A percentile compares a stretch with the other conserved stretches of the same genome.
Evolutionary conservation across 108 stramenopile genomes (phyloP).

Genomic region (Nitzschia palea): DNA sequence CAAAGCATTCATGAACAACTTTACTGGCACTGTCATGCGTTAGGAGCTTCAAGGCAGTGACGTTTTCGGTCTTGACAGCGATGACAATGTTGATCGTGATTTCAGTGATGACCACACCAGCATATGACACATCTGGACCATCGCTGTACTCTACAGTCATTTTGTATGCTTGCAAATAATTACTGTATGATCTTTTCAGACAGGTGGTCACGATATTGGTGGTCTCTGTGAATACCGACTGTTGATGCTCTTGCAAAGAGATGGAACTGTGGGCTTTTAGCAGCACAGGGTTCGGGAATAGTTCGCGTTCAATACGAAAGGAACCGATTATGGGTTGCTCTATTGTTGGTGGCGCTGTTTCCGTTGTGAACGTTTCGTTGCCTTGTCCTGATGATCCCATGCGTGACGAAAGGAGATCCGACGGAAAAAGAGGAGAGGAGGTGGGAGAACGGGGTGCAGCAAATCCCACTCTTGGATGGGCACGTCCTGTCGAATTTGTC

Average conservation of each 20-base stretch:
- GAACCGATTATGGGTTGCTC: not conserved
- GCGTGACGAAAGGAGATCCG: too few relatives aligned
- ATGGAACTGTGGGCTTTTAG: conserved; percentile 28
- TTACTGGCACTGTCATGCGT: conserved; percentile 11
- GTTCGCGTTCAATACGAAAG: conserved; percentile 14
- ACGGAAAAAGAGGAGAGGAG: too few relatives aligned
- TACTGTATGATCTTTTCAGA: conserved; percentile 3
- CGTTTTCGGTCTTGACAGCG: conserved; percentile 11
- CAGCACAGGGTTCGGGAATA: conserved; percentile 16
- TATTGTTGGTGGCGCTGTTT: not conserved
- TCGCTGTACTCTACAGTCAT: conserved; percentile 28
- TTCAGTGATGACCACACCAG: conserved; percentile 17
- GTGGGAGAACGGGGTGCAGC: too few relatives aligned
- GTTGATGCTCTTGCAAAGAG: conserved; percentile 10
- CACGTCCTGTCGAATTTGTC: too few relatives aligned
- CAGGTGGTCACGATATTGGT: conserved; percentile 26
- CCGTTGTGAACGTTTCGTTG: not conserved
- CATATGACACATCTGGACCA: conserved; percentile 6
- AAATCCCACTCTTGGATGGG: too few relatives aligned
- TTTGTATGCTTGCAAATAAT: conserved; percentile 25
- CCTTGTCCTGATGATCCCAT: too few relatives aligned
- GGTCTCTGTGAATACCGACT: conserved; percentile 25
- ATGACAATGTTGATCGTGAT: conserved; percentile 16
- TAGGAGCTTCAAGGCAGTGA: conserved; percentile 4
- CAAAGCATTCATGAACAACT: conserved; percentile 24